Evolutionary conservation across 352 stramenopile genomes (phyloP).

Genomic region (Phytophthora citrophthora): DNA sequence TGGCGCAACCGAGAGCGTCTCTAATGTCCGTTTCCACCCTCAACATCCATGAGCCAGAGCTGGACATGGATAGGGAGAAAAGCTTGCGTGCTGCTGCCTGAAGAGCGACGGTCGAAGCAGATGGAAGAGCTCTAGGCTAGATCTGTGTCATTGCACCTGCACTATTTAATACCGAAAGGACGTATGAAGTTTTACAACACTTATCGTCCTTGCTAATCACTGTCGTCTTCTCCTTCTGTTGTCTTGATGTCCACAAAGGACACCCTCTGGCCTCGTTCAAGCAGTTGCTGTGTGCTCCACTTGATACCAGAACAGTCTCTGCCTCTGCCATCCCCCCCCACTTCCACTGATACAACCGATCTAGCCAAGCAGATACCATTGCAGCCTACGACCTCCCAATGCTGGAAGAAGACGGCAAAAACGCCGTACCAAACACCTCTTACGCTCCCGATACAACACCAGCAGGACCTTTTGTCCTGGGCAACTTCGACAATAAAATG

Average conservation of each 20-base stretch:
- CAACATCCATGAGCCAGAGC: constrained; percentile 15
- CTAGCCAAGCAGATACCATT: constrained; percentile 26
- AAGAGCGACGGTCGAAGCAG: constrained; percentile 4
- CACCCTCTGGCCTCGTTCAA: constrained; percentile 2
- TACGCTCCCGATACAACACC: constrained; percentile 8
- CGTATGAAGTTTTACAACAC: background rate
- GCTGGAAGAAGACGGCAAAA: constrained; percentile 19
- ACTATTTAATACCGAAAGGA: constrained; percentile 1
- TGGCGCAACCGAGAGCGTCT: background rate
- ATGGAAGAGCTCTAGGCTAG: background rate
- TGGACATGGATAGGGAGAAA: constrained; percentile 5
- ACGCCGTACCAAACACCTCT: constrained; percentile 3
- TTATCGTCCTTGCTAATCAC: background rate
- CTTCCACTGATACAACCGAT: constrained; percentile 4
- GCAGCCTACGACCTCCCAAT: constrained; percentile 16
- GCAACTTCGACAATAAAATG: constrained; percentile 34
- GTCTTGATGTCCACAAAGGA: constrained; percentile 3
- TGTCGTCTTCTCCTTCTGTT: constrained; percentile 21
- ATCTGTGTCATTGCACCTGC: background rate
- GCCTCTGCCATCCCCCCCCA: constrained; percentile 12
- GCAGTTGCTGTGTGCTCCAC: constrained; percentile 1
- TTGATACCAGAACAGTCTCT: background rate
- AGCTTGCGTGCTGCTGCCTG: background rate
- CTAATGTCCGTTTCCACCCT: background rate
- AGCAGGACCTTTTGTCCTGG: background rate